phyloP scores from a whole-genome alignment of 1,284 basidiomycete genomes.

The Ustilago tritici region DNA sequence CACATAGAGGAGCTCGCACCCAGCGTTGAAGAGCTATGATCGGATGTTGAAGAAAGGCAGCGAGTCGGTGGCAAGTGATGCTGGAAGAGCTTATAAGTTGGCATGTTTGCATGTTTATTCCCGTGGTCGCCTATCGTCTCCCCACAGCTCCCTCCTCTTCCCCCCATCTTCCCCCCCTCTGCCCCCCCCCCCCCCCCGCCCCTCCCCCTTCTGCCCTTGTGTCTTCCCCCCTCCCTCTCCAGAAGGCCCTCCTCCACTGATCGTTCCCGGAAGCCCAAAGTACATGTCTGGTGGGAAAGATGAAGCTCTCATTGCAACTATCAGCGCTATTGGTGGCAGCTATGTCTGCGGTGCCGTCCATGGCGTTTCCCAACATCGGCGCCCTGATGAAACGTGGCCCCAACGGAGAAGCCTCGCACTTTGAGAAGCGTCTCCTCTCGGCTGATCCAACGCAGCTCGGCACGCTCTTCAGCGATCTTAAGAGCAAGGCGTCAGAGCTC shows the following conservation, averaged over 20 bases:
- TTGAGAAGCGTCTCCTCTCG: constrained; percentile 25
- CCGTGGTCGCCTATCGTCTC: not conserved
- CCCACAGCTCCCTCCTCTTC: not conserved
- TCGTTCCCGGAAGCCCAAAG: not conserved
- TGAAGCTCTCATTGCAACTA: constrained; percentile 23
- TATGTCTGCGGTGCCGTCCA: constrained; percentile 1
- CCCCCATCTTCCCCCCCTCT: not conserved
- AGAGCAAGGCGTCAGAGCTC: constrained; percentile 16
- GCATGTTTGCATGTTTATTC: not conserved
- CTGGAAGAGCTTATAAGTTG: too few species aligned
- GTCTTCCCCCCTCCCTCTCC: not conserved
- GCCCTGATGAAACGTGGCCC: constrained; percentile 23
- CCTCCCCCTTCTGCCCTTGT: not conserved
- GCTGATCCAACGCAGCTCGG: constrained; percentile 12
- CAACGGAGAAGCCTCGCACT: constrained; percentile 21
- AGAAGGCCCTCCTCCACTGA: not conserved
- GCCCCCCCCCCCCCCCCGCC: not conserved
- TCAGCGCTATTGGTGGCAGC: constrained; percentile 14
- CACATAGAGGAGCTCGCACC: too few species aligned
- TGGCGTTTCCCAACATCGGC: constrained; percentile 26
- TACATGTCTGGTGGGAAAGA: not conserved
- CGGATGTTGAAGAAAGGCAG: too few species aligned
- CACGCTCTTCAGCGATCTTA: constrained; percentile 12
- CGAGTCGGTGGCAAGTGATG: too few species aligned
- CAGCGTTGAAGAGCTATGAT: too few species aligned